These are phyloP conservation scores for Fonsecaea pedrosoi DNA, from an alignment of 2,329 filamentous ascomycete species.

Conservation along the genomic window DNA sequence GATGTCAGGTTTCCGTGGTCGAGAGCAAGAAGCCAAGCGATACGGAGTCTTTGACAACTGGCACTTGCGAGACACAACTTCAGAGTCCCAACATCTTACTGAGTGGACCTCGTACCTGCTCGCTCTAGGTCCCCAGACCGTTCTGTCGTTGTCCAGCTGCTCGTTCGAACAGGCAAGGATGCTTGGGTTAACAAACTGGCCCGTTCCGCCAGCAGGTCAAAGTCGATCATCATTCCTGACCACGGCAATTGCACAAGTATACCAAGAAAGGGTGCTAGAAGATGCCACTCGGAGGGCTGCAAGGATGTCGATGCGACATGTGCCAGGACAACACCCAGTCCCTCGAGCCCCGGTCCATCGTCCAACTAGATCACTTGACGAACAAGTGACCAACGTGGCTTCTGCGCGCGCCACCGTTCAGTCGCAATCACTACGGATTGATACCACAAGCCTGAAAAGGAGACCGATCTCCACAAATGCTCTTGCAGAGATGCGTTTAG, in stretches of 20 bases:
- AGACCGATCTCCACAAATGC: constrained; percentile 27
- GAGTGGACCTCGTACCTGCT: constrained; percentile 68
- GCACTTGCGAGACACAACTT: constrained; percentile 38
- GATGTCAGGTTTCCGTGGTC: constrained; percentile 62
- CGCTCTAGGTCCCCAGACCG: constrained; percentile 63
- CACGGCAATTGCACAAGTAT: constrained; percentile 65
- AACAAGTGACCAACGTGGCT: constrained; percentile 14
- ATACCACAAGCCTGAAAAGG: constrained; percentile 26
- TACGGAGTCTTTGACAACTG: constrained; percentile 61
- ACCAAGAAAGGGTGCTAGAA: constrained; percentile 54
- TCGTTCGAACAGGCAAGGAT: constrained; percentile 61
- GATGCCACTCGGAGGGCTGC: constrained; percentile 34
- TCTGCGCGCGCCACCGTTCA: constrained; percentile 20
- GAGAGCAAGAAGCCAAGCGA: constrained; percentile 60
- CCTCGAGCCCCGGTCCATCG: constrained; percentile 28
- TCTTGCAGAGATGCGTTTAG: constrained; percentile 13
- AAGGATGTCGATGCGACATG: constrained; percentile 27
- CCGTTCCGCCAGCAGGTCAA: constrained; percentile 52
- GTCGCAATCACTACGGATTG: constrained; percentile 29
- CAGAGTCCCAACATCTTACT: constrained; percentile 62
- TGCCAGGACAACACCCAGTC: not conserved
- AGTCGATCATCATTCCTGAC: constrained; percentile 65
- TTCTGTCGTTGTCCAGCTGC: constrained; percentile 58
- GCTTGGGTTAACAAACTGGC: constrained; percentile 64
- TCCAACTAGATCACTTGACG: constrained; percentile 30